phyloP scores from a whole-genome alignment of 495 filamentous ascomycete species.

The Podospora pseudoanserina region DNA sequence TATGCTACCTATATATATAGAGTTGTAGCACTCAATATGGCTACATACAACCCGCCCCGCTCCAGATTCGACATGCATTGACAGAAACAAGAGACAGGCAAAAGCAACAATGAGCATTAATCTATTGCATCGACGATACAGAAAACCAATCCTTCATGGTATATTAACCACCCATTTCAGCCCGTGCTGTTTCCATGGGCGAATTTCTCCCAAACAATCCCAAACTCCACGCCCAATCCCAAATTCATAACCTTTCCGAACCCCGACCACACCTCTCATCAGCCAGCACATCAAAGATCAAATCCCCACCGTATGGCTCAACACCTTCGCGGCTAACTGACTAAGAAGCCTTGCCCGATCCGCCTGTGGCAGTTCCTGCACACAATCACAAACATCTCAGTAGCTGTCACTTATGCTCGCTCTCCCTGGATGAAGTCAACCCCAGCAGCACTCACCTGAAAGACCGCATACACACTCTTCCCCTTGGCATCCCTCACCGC shows the following conservation, averaged over 20 bases:
- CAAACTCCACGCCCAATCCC: constrained; percentile 8
- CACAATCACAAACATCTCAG: constrained; percentile 8
- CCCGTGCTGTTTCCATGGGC: not conserved
- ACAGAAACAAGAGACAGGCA: not conserved
- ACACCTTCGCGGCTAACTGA: constrained; percentile 69
- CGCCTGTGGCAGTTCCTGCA: constrained; percentile 65
- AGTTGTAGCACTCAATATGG: not conserved
- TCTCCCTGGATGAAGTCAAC: constrained; percentile 9
- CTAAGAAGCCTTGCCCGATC: constrained; percentile 76
- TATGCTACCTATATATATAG: not conserved
- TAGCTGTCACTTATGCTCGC: not conserved
- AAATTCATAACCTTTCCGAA: not conserved
- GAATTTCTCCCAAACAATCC: not conserved
- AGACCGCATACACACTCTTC: constrained; percentile 93
- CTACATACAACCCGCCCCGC: not conserved
- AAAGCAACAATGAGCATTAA: constrained; percentile 4
- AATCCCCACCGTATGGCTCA: constrained; percentile 53
- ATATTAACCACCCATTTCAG: not conserved
- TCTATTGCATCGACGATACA: not conserved
- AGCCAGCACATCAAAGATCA: constrained; percentile 20
- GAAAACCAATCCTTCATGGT: not conserved
- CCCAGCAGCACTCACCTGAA: constrained; percentile 45
- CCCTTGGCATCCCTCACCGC: constrained; percentile 84
- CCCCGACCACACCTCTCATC: not conserved
- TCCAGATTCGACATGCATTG: not conserved